Base-by-base conservation (phyloP, 164 flowering plant species). In the Vitis riparia region DNA sequence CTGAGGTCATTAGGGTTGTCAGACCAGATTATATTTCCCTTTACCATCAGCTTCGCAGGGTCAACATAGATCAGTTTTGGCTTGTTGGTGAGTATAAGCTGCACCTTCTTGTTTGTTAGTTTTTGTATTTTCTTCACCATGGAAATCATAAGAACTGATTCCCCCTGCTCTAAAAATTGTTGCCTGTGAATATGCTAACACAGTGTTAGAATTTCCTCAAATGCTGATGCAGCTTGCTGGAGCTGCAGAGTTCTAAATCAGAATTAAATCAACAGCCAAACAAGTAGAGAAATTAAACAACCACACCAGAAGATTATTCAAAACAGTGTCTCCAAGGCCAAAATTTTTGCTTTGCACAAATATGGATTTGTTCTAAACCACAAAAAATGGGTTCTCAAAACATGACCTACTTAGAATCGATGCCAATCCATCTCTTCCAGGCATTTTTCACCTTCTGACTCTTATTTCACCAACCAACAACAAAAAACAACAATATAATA, bases 81-180 rank as follows among this genome's bases (percentile, higher is more conserved):
- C 73, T 88, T 96, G 83, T 96, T 91, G 32, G 99, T 96, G 30
- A 96, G 97, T 74, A 96, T 96, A 56, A 93, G 98, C 76, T 96
- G 99, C 77, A 96, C 99, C 85, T 96, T 96, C 87, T 91, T 96
- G 92, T 81, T 96, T 27, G 93, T 68, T 23, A 96, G 72, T 71
- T 92, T 96, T 75, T 84, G 89, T n/a, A 96, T 23, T 69, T 92
- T 93, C 85, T 92, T 96, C 76, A 96, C 91, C 86, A 80, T 92
- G 5, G 99, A 96, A 80, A 96, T 96, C 98, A 96, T 91, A 60
- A 96, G 76, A 67, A 96, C 91, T 5, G 96, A 88, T 76, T 96
- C 99, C n/a, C 96, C 99, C 1, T 92, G 92, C 49, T 93, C 98
- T 84, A 96, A 74, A 74, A 96, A 93, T 70, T 93, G 94, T 68